Conservation (phyloP, 148 eudicot species). For the Silene latifolia region DNA sequence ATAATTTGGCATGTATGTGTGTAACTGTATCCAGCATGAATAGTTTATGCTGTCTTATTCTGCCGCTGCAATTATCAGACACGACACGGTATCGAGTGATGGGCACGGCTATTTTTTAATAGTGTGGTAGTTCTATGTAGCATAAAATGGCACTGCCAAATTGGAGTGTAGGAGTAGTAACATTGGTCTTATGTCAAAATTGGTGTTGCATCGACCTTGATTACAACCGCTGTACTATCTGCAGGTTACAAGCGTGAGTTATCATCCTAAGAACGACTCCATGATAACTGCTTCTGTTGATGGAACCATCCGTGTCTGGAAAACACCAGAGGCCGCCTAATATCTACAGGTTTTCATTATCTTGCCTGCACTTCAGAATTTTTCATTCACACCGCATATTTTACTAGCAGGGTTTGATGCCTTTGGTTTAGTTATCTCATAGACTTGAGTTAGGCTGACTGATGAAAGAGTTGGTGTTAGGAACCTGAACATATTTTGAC, state of each 20-base stretch:
- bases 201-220: neutral
- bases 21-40: neutral
- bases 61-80: neutral
- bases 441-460: neutral
- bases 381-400: neutral
- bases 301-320: conserved; percentile 88
- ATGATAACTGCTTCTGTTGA: conserved; percentile 93
- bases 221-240: neutral
- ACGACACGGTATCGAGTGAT: too few relatives aligned
- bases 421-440: neutral
- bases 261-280: conserved; percentile 88
- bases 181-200: neutral
- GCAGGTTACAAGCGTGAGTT: conserved; percentile 96
- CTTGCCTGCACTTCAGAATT: neutral
- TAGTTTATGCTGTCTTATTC: neutral
- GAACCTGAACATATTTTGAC: too few relatives aligned
- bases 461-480: too few relatives aligned
- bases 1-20: neutral
- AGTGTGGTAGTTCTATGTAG: too few relatives aligned
- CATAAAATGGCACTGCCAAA: too few relatives aligned
- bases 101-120: too few relatives aligned
- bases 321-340: conserved; percentile 34
- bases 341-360: neutral
- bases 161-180: neutral
- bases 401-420: neutral